Percentiles rank a stretch among this genome's conserved stretches.
phyloP scores from a whole-genome alignment of 225 moss, liverwort and hornwort species.

The Sphagnum tenellum region DNA sequence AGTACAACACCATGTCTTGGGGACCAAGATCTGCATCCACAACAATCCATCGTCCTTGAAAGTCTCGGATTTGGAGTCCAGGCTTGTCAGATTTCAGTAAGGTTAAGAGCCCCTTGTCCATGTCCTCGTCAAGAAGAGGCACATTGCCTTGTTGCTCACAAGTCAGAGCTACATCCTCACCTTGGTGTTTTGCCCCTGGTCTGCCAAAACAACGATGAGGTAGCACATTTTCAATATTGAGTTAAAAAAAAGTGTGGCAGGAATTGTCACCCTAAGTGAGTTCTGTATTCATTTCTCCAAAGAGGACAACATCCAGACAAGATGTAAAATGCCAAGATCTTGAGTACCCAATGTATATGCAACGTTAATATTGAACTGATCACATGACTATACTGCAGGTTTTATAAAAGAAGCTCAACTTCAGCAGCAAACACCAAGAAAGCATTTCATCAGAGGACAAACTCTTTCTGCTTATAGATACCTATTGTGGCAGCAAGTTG shows the following conservation, averaged over 20 bases:
- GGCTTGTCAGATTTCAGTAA: constrained; percentile 92
- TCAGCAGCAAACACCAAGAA: too few species aligned
- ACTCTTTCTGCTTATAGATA: constrained; percentile 1
- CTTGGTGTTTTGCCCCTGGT: constrained; percentile 62
- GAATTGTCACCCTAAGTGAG: too few species aligned
- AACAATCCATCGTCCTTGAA: constrained; percentile 79
- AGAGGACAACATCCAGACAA: too few species aligned
- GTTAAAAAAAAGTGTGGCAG: too few species aligned
- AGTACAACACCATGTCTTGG: constrained; percentile 73
- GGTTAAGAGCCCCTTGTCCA: constrained; percentile 81
- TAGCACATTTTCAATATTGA: background rate
- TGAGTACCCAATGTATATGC: too few species aligned
- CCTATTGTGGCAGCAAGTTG: constrained; percentile 63
- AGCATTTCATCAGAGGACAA: too few species aligned
- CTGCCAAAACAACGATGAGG: constrained; percentile 21
- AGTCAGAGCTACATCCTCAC: constrained; percentile 30
- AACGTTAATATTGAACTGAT: too few species aligned
- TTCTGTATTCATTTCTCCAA: too few species aligned
- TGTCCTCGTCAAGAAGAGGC: constrained; percentile 79
- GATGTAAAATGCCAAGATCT: too few species aligned
- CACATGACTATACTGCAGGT: too few species aligned
- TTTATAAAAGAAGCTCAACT: too few species aligned
- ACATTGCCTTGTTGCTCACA: constrained; percentile 56
- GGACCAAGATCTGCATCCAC: constrained; percentile 83
- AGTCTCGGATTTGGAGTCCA: constrained; percentile 84